Evolutionary conservation across 169 alveolate genomes (phyloP).

Genomic region (Eimeria maxima): DNA sequence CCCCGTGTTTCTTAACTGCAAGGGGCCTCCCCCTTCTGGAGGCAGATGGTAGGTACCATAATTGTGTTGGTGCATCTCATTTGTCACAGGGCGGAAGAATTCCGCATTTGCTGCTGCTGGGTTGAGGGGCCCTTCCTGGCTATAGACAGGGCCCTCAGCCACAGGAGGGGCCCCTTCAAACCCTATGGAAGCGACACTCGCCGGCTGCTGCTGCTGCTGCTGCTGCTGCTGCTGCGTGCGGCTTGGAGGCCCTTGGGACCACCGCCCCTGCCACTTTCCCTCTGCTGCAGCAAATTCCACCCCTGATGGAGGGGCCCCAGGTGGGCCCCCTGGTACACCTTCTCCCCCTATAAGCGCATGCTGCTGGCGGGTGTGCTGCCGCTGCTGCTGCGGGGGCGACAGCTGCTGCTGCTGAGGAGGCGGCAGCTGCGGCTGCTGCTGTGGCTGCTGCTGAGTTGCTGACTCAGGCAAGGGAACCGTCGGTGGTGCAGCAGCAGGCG

Average conservation of each 20-base stretch:
- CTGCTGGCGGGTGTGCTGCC: too few relatives aligned
- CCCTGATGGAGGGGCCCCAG: neutral
- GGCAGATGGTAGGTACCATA: neutral
- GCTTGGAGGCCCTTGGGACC: neutral
- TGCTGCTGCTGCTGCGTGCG: neutral
- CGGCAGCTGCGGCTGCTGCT: neutral
- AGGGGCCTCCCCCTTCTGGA: neutral
- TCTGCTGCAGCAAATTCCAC: neutral
- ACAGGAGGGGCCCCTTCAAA: neutral
- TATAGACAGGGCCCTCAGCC: neutral
- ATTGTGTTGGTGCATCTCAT: neutral
- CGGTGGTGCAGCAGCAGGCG: neutral
- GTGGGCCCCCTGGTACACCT: too few relatives aligned
- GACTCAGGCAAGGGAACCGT: neutral
- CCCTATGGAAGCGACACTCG: neutral
- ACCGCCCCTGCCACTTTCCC: conserved; percentile 18
- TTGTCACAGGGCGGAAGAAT: neutral
- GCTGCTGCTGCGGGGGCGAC: neutral
- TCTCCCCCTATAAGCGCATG: too few relatives aligned
- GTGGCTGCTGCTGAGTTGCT: conserved; percentile 1
- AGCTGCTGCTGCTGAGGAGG: neutral
- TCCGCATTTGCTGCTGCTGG: neutral
- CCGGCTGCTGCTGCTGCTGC: too few relatives aligned
- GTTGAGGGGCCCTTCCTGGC: conserved; percentile 23
- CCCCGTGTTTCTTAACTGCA: neutral